Percentiles rank a stretch among this genome's conserved stretches.
These are phyloP conservation scores for Trichoderma asperellum DNA, from an alignment of 2,329 filamentous ascomycete genomes.

Conservation along the genomic window DNA sequence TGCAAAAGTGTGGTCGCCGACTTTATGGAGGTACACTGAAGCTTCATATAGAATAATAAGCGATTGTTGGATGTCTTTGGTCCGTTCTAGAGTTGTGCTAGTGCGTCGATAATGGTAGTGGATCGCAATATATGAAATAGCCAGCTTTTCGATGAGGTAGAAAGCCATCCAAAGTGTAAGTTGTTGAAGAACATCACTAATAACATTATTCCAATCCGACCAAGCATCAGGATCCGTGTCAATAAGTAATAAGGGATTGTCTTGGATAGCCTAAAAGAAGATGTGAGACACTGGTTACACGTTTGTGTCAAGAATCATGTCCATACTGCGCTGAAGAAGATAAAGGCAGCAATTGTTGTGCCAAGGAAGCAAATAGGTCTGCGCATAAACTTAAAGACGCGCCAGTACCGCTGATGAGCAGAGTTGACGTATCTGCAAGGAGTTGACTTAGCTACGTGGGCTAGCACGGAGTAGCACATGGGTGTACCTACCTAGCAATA, in stretches of 20 bases:
- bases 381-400: slow-evolving; percentile 34
- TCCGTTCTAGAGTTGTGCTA: slow-evolving; percentile 34
- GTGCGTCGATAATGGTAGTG: slow-evolving; percentile 39
- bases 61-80: slow-evolving; percentile 14
- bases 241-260: not conserved
- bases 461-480: not conserved
- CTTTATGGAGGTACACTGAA: not conserved
- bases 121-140: slow-evolving; percentile 38
- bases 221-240: not conserved
- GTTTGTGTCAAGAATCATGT: not conserved
- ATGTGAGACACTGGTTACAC: not conserved
- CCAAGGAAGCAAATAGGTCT: slow-evolving; percentile 35
- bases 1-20: not conserved
- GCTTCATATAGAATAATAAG: slow-evolving; percentile 9
- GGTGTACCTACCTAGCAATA: not conserved
- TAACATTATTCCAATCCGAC: not conserved
- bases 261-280: not conserved
- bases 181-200: slow-evolving; percentile 3
- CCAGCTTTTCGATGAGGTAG: slow-evolving; percentile 38
- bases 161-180: slow-evolving; percentile 36
- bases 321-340: slow-evolving; percentile 14
- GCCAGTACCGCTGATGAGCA: slow-evolving; percentile 38
- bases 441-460: not conserved
- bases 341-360: slow-evolving; percentile 30
- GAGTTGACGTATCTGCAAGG: slow-evolving; percentile 37